Conservation (phyloP, 345 rosid species). For the Populus tremula region DNA sequence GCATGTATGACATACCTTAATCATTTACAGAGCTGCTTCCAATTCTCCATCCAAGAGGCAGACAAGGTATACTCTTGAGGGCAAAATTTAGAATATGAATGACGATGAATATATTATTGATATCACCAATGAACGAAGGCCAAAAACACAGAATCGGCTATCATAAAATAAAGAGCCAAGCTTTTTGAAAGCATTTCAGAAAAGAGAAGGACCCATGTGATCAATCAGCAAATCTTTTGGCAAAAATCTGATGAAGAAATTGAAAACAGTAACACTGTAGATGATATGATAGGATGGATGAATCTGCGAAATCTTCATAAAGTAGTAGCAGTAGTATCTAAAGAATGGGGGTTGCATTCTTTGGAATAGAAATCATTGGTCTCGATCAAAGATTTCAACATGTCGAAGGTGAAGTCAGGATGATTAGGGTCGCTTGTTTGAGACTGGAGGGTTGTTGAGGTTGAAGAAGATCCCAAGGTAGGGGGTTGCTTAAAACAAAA, state of each 20-base stretch:
- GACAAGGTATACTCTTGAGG: neutral
- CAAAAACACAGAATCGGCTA: neutral
- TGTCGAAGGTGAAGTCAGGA: constrained; percentile 38
- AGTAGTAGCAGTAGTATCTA: neutral
- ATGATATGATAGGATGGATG: neutral
- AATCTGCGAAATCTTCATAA: neutral
- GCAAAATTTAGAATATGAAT: neutral
- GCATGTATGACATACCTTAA: neutral
- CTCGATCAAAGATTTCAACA: constrained; percentile 46
- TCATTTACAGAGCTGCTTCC: constrained; percentile 1
- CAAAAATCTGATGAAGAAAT: neutral
- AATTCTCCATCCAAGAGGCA: neutral
- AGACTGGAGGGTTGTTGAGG: constrained; percentile 16
- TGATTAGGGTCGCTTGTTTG: constrained; percentile 48
- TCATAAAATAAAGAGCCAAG: no score
- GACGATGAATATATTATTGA: neutral
- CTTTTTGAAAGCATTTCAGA: neutral
- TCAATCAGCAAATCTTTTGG: neutral
- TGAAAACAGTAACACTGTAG: neutral
- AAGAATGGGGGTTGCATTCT: constrained; percentile 48
- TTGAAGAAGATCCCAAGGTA: constrained; percentile 33
- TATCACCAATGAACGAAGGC: neutral
- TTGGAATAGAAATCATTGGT: constrained; percentile 49
- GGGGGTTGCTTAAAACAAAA: constrained; percentile 35
- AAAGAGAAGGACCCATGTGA: neutral